Evolutionary conservation across 176 grass and related monocot species (phyloP).

Genomic region (Thinopyrum elongatum): DNA sequence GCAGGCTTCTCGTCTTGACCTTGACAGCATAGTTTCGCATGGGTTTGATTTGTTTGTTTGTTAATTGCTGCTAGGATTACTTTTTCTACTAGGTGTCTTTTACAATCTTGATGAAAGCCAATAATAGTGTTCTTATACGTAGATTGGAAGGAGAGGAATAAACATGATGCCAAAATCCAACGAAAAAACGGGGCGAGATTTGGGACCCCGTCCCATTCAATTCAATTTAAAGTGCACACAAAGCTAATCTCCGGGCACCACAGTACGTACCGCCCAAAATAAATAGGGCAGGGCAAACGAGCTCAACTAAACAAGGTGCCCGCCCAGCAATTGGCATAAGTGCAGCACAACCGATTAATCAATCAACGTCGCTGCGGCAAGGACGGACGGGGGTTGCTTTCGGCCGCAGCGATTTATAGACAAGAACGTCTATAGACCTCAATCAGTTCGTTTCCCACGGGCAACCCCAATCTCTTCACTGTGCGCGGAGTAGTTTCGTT

Average conservation of each 20-base stretch:
- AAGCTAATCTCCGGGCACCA: conserved; percentile 28
- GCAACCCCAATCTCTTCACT: background rate
- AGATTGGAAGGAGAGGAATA: background rate
- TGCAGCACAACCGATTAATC: background rate
- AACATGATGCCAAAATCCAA: background rate
- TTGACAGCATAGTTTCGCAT: background rate
- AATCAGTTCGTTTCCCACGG: background rate
- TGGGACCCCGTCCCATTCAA: background rate
- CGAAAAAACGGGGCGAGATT: background rate
- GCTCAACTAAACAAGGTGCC: background rate
- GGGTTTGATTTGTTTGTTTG: background rate
- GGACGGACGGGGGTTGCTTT: too few species aligned
- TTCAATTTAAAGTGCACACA: conserved; percentile 22
- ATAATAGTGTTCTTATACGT: background rate
- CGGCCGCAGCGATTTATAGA: background rate
- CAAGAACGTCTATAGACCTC: background rate
- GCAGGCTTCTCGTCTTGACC: background rate
- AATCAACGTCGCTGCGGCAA: background rate
- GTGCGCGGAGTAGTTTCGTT: background rate
- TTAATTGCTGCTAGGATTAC: too few species aligned
- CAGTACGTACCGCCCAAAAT: background rate
- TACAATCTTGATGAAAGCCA: background rate
- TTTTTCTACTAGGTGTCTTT: too few species aligned
- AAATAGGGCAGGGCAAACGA: background rate
- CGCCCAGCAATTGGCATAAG: background rate